Conservation (phyloP, 2,329 filamentous ascomycete species). For the Pseudocercospora fijiensis region DNA sequence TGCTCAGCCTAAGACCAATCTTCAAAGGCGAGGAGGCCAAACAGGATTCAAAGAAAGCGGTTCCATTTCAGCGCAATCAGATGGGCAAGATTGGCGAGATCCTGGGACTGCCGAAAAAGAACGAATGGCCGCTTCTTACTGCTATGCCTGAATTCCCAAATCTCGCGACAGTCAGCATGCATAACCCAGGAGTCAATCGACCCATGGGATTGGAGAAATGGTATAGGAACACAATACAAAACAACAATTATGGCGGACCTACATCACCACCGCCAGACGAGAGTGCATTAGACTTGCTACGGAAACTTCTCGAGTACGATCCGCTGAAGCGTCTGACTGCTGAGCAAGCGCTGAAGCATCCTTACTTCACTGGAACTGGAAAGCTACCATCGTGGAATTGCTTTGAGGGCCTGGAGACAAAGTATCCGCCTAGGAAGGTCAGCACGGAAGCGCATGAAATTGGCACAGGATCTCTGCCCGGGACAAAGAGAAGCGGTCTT, state of each 20-base stretch:
- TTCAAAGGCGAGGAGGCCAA: slow-evolving; percentile 99
- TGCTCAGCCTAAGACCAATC: slow-evolving; percentile 85
- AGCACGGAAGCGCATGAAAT: slow-evolving; percentile 97
- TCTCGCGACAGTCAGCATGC: slow-evolving; percentile 41
- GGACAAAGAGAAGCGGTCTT: slow-evolving; percentile 83
- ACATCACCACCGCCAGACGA: slow-evolving; percentile 59
- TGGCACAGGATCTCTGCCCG: slow-evolving; percentile 80
- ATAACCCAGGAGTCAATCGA: slow-evolving; percentile 52
- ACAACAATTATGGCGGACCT: slow-evolving; percentile 46
- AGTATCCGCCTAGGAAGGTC: slow-evolving; percentile 87
- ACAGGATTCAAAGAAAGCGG: slow-evolving; percentile 97
- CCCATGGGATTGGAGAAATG: slow-evolving; percentile 67
- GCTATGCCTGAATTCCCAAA: slow-evolving; percentile 78
- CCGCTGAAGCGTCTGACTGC: slow-evolving; percentile 85
- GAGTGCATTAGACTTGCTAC: slow-evolving; percentile 67
- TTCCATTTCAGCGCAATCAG: slow-evolving; percentile 95
- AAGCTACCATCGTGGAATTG: slow-evolving; percentile 69
- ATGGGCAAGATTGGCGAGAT: slow-evolving; percentile 99
- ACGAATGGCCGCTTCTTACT: slow-evolving; percentile 79
- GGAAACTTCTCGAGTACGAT: slow-evolving; percentile 86
- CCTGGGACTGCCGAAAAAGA: slow-evolving; percentile 83
- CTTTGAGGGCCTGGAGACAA: slow-evolving; percentile 83
- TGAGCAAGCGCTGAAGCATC: slow-evolving; percentile 81
- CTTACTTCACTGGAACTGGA: slow-evolving; percentile 67
- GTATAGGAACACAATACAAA: slow-evolving; percentile 52